Conservation (phyloP, 805 yeast genomes). For the Metschnikowia kofuensis region DNA sequence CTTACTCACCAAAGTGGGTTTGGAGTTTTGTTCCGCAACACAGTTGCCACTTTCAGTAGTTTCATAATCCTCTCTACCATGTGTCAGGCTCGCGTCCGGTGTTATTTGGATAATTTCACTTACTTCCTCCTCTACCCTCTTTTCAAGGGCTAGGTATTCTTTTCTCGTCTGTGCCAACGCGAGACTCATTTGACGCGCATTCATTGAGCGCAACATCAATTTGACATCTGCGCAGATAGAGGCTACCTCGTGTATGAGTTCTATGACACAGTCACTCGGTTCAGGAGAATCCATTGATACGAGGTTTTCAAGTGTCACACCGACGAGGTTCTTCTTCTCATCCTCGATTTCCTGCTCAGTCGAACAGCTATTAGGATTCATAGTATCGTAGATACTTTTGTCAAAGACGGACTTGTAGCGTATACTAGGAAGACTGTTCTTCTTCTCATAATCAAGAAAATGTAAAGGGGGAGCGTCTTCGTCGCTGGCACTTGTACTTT, state of each 20-base stretch:
- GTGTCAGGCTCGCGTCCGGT: constrained; percentile 12
- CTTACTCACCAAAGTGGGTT: constrained; percentile 2
- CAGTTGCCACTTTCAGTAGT: constrained; percentile 14
- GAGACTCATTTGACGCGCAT: constrained; percentile 49
- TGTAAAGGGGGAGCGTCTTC: constrained; percentile 30
- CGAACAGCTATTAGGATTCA: constrained; percentile 2
- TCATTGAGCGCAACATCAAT: constrained; percentile 54
- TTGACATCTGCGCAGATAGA: constrained; percentile 63
- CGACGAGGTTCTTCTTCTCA: constrained; percentile 16
- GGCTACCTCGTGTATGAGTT: constrained; percentile 59
- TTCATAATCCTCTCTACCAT: constrained; percentile 23
- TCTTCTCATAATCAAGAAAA: constrained; percentile 26
- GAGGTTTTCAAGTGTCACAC: constrained; percentile 50
- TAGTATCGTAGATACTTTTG: constrained; percentile 16
- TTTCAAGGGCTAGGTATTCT: constrained; percentile 15
- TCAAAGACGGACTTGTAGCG: constrained; percentile 38
- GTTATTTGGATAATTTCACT: constrained; percentile 25
- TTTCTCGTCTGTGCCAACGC: constrained; percentile 27
- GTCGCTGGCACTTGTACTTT: constrained; percentile 27
- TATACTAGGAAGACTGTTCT: constrained; percentile 23
- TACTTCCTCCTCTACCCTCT: constrained; percentile 12
- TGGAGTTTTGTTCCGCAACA: constrained; percentile 25
- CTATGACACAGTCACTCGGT: constrained; percentile 55
- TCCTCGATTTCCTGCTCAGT: constrained; percentile 20
- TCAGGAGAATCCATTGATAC: constrained; percentile 54